Evolutionary conservation across 2,329 filamentous ascomycete species (phyloP).

Genomic region (Sporothrix curviconia): DNA sequence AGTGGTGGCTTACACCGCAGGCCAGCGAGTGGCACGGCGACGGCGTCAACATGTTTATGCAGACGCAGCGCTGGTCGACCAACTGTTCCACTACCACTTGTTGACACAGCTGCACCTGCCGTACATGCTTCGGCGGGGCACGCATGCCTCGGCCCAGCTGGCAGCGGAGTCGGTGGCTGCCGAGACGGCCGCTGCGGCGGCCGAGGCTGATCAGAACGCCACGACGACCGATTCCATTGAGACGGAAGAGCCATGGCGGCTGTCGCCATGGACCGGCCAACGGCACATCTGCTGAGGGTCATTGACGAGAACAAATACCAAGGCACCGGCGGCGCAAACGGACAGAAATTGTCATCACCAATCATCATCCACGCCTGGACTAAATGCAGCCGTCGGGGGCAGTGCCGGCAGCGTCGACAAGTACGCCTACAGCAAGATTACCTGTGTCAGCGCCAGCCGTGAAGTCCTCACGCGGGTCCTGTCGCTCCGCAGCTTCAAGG

Average conservation of each 20-base stretch:
- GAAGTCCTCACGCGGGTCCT: slow-evolving; percentile 36
- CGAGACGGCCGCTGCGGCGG: not conserved
- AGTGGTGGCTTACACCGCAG: slow-evolving; percentile 35
- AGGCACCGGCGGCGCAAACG: too few relatives aligned
- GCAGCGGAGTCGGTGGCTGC: not conserved
- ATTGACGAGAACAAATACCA: too few relatives aligned
- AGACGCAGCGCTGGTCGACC: slow-evolving; percentile 34
- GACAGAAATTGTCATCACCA: too few relatives aligned
- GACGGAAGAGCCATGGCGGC: too few relatives aligned
- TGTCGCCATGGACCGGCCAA: not conserved
- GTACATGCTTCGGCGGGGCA: slow-evolving; percentile 31
- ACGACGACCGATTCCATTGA: too few relatives aligned
- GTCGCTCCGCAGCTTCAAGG: slow-evolving; percentile 28
- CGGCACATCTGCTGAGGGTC: not conserved
- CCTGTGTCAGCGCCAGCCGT: slow-evolving; percentile 36
- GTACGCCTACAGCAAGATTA: slow-evolving; percentile 34
- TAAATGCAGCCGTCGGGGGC: not conserved
- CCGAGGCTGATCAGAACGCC: not conserved
- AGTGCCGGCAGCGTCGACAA: slow-evolving; percentile 17
- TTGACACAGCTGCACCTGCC: slow-evolving; percentile 40
- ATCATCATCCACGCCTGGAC: too few relatives aligned
- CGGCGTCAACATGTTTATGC: slow-evolving; percentile 18
- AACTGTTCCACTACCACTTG: slow-evolving; percentile 38
- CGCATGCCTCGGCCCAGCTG: not conserved
- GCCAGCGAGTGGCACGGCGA: not conserved